Evolutionary conservation across 2,329 filamentous ascomycete species (phyloP), one percentile per base, ranked within the genome.

Genomic region (Sporothrix sp.): DNA sequence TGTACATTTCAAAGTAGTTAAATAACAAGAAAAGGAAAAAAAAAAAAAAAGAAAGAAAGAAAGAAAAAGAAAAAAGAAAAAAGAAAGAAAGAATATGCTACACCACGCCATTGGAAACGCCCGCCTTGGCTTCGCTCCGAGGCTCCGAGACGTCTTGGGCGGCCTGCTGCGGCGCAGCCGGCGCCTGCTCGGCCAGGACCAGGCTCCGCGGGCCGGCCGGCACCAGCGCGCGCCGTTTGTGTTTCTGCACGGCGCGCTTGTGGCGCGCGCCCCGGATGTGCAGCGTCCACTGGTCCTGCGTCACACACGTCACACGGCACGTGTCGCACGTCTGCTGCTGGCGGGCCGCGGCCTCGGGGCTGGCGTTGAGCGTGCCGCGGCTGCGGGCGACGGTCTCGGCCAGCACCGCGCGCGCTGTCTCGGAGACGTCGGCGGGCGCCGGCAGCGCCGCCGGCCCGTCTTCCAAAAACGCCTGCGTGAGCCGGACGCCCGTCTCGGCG

Each of bases 291-390:
- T 70, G 60, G 53, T 75, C 69, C 55, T 82, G 76, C 3, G 75
- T 79, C 48, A 82, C 62, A 4, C 75, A 66, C 20, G 79, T 78
- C 52, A 77, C 76, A 58, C 87, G 69, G 61, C 93, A 98, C 1
- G 81, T 57, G 3, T 87, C 81, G 60, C 93, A 98, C 16, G 30
- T 23, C 18, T 74, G 76, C 57, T 75, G 76, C 55, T 81, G 79
- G 28, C 64, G 66, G 0, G 75, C 71, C 10, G 84, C 70, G 25
- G 20, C 35, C 11, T 28, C 46, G 52, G 80, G 37, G 8, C 28
- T 71, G n/a, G 78, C 71, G 18, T 65, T 69, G 11, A 9, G 36
- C 2, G 39, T 46, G 4, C 28, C 20, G 18, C 50, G 49, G 30
- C 73, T 63, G 7, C 66, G 63, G 36, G 68, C 65, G 9, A 66